These are phyloP conservation scores for Cystobasidiaceae sp. DNA, from an alignment of 1,284 basidiomycete genomes.

Conservation along the genomic window DNA sequence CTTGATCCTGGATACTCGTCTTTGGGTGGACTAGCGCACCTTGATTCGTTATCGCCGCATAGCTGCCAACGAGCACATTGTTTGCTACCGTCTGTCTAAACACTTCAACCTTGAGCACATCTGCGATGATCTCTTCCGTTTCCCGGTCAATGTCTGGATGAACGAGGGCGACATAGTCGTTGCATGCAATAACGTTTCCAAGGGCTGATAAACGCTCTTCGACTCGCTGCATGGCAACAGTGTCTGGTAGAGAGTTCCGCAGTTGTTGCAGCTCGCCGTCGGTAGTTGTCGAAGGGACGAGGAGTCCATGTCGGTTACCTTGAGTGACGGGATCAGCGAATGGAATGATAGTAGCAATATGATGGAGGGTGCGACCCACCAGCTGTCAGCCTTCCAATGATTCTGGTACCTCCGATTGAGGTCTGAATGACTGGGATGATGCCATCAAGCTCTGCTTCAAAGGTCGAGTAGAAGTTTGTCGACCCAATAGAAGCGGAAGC, in stretches of 20 bases:
- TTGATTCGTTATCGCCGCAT: conserved; percentile 91
- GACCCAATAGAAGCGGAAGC: conserved; percentile 58
- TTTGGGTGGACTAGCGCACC: conserved; percentile 97
- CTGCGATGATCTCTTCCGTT: conserved; percentile 99
- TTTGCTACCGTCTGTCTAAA: conserved; percentile 96
- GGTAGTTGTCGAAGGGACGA: conserved; percentile 91
- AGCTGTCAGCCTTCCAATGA: conserved; percentile 87
- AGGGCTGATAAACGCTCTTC: conserved; percentile 94
- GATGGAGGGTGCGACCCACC: conserved; percentile 54
- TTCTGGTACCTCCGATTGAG: conserved; percentile 89
- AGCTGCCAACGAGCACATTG: conserved; percentile 94
- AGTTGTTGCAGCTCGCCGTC: conserved; percentile 98
- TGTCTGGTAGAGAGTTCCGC: conserved; percentile 88
- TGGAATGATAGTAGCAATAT: too few relatives aligned
- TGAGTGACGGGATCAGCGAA: too few relatives aligned
- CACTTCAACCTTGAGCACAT: conserved; percentile 97
- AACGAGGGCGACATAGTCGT: conserved; percentile 94
- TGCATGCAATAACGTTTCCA: conserved; percentile 97
- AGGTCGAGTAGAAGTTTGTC: conserved; percentile 96
- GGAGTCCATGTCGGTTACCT: conserved; percentile 92
- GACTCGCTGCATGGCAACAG: conserved; percentile 87
- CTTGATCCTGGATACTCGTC: conserved; percentile 93
- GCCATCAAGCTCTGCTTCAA: conserved; percentile 89
- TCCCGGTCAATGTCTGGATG: conserved; percentile 97
- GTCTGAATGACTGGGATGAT: conserved; percentile 96